Percentiles rank a stretch among this genome's conserved stretches.
Conservation (phyloP, 495 filamentous ascomycete genomes). For the Articulospora tetracladia region DNA sequence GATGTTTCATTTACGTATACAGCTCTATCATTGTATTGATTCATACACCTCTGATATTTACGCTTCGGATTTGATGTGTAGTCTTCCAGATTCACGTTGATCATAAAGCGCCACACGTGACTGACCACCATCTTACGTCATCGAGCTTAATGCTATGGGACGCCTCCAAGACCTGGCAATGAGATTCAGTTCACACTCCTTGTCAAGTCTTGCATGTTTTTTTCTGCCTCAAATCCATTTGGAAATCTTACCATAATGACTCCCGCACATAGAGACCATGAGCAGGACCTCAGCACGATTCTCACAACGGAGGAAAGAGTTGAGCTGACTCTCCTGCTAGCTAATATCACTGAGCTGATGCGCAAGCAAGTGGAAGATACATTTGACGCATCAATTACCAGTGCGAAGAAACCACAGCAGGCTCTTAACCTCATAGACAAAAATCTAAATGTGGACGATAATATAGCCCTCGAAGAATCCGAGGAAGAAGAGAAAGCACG, state of each 20-base stretch:
- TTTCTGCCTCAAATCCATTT: too few relatives aligned
- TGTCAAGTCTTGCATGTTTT: background rate
- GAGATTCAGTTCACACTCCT: background rate
- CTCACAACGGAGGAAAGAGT: conserved; percentile 27
- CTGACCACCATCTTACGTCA: background rate
- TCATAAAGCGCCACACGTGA: background rate
- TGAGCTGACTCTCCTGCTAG: conserved; percentile 36
- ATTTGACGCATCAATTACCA: conserved; percentile 37
- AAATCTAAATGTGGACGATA: conserved; percentile 22
- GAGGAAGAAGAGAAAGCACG: conserved; percentile 28
- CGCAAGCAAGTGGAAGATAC: conserved; percentile 38
- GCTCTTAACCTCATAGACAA: conserved; percentile 29
- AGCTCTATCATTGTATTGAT: too few relatives aligned
- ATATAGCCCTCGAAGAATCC: conserved; percentile 21
- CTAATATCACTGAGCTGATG: conserved; percentile 43
- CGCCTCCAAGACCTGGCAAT: background rate
- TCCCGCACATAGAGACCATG: conserved; percentile 1
- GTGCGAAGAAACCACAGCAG: conserved; percentile 21
- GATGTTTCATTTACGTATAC: too few relatives aligned
- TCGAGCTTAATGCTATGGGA: background rate
- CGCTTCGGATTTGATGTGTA: too few relatives aligned
- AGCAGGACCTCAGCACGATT: conserved; percentile 24
- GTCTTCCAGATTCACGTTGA: background rate
- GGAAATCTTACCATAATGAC: conserved; percentile 6
- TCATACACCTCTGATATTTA: too few relatives aligned